phyloP scores from a whole-genome alignment of 169 alveolate species.

The Plasmodium gonderi region DNA sequence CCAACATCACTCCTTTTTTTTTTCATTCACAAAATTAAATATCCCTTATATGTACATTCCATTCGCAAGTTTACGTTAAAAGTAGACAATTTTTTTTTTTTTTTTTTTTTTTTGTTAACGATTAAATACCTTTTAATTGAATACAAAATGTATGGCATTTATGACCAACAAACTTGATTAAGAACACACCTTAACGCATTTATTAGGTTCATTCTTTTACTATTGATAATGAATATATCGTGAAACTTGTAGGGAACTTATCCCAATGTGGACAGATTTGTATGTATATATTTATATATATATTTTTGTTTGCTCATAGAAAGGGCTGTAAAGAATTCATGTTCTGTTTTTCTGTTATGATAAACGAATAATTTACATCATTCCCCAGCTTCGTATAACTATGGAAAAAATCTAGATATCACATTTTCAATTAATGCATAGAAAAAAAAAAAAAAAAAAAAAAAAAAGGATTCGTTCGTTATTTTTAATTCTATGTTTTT shows the following conservation, averaged over 20 bases:
- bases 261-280: background rate
- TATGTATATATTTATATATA: too few species aligned
- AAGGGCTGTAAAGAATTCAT: too few species aligned
- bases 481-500: background rate
- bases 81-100: too few species aligned
- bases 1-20: too few species aligned
- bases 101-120: conserved; percentile 4
- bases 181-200: background rate
- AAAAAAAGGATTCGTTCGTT: background rate
- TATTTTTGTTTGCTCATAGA: too few species aligned
- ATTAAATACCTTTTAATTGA: background rate
- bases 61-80: too few species aligned
- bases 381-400: too few species aligned
- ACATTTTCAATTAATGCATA: background rate
- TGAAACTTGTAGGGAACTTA: background rate
- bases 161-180: background rate
- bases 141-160: background rate
- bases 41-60: too few species aligned
- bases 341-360: too few species aligned
- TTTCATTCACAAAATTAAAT: too few species aligned
- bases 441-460: background rate
- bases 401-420: background rate
- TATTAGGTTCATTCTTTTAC: background rate
- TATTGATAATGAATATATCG: background rate
- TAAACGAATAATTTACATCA: too few species aligned